Evolutionary conservation across 2,329 filamentous ascomycete genomes (phyloP).

Genomic region (Phyllosticta citribraziliensis): DNA sequence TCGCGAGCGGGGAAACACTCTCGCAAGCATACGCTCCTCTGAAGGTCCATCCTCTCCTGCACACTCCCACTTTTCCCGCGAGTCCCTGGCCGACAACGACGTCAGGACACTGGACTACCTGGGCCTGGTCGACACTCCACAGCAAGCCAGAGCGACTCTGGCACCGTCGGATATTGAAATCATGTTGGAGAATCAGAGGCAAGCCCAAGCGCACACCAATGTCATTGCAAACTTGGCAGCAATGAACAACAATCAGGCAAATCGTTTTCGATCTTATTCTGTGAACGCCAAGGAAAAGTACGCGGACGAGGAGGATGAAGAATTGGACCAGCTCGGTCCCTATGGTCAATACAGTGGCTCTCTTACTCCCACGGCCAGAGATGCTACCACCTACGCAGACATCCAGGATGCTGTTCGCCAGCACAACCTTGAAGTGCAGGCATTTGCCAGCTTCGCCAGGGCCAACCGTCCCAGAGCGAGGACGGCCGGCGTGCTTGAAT

Average conservation of each 20-base stretch:
- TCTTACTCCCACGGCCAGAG: constrained; percentile 47
- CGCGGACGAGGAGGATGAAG: constrained; percentile 76
- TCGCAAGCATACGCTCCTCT: constrained; percentile 79
- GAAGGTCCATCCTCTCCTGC: constrained; percentile 86
- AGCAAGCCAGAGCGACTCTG: constrained; percentile 64
- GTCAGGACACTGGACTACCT: constrained; percentile 93
- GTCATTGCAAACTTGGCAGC: constrained; percentile 53
- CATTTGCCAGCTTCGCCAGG: constrained; percentile 62
- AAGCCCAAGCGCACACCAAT: constrained; percentile 47
- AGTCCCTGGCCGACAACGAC: constrained; percentile 76
- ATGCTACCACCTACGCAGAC: constrained; percentile 43
- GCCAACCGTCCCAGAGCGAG: constrained; percentile 71
- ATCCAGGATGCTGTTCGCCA: constrained; percentile 69
- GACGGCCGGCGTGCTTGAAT: constrained; percentile 85
- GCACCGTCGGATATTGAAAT: constrained; percentile 49
- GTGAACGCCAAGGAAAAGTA: constrained; percentile 99
- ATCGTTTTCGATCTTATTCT: constrained; percentile 90
- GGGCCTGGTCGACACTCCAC: constrained; percentile 86
- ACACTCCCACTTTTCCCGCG: constrained; percentile 75
- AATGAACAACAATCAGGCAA: constrained; percentile 63
- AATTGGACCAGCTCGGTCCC: constrained; percentile 35
- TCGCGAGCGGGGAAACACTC: constrained; percentile 75
- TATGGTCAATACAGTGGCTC: constrained; percentile 51
- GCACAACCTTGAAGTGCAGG: constrained; percentile 88
- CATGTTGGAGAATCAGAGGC: constrained; percentile 40